These are phyloP conservation scores for Venturia asperata DNA, from an alignment of 2,329 filamentous ascomycete genomes.

Conservation along the genomic window DNA sequence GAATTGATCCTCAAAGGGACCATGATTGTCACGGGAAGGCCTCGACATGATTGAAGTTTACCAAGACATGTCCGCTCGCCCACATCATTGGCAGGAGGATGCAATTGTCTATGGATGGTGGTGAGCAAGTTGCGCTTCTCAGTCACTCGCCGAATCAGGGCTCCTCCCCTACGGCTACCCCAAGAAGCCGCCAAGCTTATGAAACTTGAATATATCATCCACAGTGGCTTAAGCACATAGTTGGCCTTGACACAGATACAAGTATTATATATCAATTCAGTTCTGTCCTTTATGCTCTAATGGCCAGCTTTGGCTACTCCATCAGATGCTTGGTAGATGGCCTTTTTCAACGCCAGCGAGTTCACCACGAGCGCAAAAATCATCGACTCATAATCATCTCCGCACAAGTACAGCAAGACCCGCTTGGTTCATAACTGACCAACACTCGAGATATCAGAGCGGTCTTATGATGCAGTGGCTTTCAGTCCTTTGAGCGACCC, in stretches of 20 bases:
- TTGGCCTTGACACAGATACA: not conserved
- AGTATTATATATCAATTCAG: not conserved
- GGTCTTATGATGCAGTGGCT: conserved; percentile 14
- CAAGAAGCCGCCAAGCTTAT: not conserved
- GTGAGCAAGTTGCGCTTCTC: not conserved
- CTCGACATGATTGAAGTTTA: conserved; percentile 9
- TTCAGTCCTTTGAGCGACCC: conserved; percentile 92
- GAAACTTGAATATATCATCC: not conserved
- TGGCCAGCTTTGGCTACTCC: not conserved
- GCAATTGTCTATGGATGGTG: not conserved
- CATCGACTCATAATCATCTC: not conserved
- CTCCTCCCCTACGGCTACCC: too few species aligned
- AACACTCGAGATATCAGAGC: not conserved
- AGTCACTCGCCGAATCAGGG: not conserved
- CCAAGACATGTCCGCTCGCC: not conserved
- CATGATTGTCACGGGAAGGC: not conserved
- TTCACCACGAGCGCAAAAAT: not conserved
- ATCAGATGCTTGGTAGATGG: not conserved
- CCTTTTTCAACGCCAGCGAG: not conserved
- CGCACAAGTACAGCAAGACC: not conserved
- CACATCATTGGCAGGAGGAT: not conserved
- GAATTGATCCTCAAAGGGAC: conserved; percentile 4
- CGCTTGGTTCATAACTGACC: not conserved
- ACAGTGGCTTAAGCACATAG: too few species aligned
- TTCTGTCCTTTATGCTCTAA: not conserved